phyloP scores from a whole-genome alignment of 805 yeast genomes.

The Wickerhamiella cacticola region DNA sequence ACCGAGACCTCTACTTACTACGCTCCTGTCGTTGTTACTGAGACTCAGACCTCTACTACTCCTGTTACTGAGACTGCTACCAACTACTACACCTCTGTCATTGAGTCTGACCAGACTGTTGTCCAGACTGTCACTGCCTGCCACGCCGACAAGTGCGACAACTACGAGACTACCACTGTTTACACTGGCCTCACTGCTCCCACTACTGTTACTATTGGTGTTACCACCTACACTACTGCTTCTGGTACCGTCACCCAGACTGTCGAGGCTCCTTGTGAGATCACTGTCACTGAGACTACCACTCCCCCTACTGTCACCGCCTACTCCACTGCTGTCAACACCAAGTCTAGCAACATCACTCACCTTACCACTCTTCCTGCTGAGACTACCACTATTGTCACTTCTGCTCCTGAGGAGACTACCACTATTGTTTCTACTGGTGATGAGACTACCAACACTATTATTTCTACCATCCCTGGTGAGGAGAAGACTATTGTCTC shows the following conservation, averaged over 20 bases:
- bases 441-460: constrained; percentile 10
- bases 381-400: constrained; percentile 3
- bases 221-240: constrained; percentile 4
- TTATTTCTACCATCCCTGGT: constrained; percentile 8
- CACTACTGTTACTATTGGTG: constrained; percentile 10
- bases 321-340: constrained; percentile 1
- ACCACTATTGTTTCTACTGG: constrained; percentile 10
- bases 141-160: background rate
- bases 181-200: constrained; percentile 9
- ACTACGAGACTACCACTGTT: constrained; percentile 7
- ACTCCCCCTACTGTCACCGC: constrained; percentile 12
- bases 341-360: background rate
- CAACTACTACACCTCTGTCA: constrained; percentile 6
- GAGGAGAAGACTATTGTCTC: constrained; percentile 6
- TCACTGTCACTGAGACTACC: constrained; percentile 11
- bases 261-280: constrained; percentile 9
- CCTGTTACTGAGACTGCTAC: constrained; percentile 10
- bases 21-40: constrained; percentile 11
- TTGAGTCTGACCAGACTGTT: background rate
- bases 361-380: constrained; percentile 3
- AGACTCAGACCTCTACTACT: constrained; percentile 9
- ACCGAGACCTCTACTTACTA: constrained; percentile 10
- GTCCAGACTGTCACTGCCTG: constrained; percentile 12
- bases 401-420: constrained; percentile 7
- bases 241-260: constrained; percentile 9